These are phyloP conservation scores for Butyriboletus regius DNA, from an alignment of 1,284 basidiomycete species.

Conservation along the genomic window DNA sequence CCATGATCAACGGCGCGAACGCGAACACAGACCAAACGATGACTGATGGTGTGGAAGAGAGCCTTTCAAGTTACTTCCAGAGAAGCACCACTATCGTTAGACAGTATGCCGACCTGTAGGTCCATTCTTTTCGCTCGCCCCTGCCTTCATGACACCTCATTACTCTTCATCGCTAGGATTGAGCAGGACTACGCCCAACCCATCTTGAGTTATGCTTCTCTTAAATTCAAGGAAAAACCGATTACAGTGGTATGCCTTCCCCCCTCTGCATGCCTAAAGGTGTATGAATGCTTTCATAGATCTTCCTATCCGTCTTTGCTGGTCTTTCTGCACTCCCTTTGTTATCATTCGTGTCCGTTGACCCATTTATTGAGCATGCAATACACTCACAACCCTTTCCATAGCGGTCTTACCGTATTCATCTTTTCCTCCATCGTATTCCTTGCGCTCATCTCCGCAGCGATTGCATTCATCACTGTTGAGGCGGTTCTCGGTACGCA, in stretches of 20 bases:
- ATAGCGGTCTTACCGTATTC: slow-evolving; percentile 32
- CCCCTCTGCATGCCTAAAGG: not conserved
- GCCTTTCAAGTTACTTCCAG: slow-evolving; percentile 27
- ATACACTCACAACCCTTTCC: not conserved
- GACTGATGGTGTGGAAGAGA: slow-evolving; percentile 14
- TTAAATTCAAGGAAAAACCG: slow-evolving; percentile 22
- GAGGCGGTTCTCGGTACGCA: slow-evolving; percentile 24
- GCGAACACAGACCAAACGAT: not conserved
- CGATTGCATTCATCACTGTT: slow-evolving; percentile 13
- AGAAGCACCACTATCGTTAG: slow-evolving; percentile 24
- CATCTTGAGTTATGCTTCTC: slow-evolving; percentile 11
- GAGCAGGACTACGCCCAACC: slow-evolving; percentile 31
- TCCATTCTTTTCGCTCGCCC: not conserved
- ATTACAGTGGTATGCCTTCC: slow-evolving; percentile 20
- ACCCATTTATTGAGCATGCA: not conserved
- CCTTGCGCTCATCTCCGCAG: slow-evolving; percentile 27
- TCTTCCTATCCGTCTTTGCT: slow-evolving; percentile 30
- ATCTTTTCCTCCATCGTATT: slow-evolving; percentile 24
- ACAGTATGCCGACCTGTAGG: slow-evolving; percentile 30
- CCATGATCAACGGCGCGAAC: slow-evolving; percentile 14
- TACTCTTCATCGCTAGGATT: slow-evolving; percentile 16
- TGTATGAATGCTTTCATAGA: slow-evolving; percentile 21
- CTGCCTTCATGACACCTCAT: not conserved
- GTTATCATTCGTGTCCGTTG: slow-evolving; percentile 33
- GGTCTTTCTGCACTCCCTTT: slow-evolving; percentile 30